phyloP scores from a whole-genome alignment of 78 protist genomes.

The Speleostelium caveatum region DNA sequence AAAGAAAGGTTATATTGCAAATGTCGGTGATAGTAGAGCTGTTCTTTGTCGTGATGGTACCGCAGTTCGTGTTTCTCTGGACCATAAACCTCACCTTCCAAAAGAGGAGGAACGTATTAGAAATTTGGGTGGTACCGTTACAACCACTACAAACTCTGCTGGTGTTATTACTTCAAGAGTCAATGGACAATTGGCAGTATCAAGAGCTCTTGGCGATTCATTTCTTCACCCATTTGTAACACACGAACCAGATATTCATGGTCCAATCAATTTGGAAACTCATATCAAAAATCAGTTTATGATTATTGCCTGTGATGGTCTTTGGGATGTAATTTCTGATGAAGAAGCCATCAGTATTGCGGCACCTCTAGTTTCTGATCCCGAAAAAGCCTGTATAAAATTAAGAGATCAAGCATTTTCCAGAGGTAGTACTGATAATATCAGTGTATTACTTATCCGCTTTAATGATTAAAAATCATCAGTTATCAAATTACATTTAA shows the following conservation, averaged over 20 bases:
- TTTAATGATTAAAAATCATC: too few relatives aligned
- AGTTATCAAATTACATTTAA: too few relatives aligned
- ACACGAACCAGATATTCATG: conserved; percentile 81
- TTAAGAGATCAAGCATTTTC: conserved; percentile 85
- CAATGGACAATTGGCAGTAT: conserved; percentile 85
- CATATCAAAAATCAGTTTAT: conserved; percentile 76
- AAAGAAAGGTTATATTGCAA: conserved; percentile 81
- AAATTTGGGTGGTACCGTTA: conserved; percentile 79
- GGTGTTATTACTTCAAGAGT: conserved; percentile 69
- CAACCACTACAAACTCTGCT: neutral
- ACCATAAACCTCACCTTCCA: conserved; percentile 85
- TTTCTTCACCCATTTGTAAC: conserved; percentile 72
- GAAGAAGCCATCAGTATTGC: conserved; percentile 83
- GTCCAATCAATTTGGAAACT: conserved; percentile 70
- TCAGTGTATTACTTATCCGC: conserved; percentile 64
- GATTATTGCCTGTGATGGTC: conserved; percentile 89
- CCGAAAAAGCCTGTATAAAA: conserved; percentile 82
- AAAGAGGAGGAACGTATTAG: conserved; percentile 81
- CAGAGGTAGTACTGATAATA: conserved; percentile 88
- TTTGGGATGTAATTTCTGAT: conserved; percentile 89
- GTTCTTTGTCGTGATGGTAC: conserved; percentile 79
- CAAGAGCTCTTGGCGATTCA: conserved; percentile 89
- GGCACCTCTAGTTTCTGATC: conserved; percentile 67
- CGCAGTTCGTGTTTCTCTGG: conserved; percentile 71
- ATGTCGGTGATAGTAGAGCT: conserved; percentile 89